These are phyloP conservation scores for Dothideomycetes sp. DNA, from an alignment of 2,329 filamentous ascomycete genomes.

Conservation along the genomic window DNA sequence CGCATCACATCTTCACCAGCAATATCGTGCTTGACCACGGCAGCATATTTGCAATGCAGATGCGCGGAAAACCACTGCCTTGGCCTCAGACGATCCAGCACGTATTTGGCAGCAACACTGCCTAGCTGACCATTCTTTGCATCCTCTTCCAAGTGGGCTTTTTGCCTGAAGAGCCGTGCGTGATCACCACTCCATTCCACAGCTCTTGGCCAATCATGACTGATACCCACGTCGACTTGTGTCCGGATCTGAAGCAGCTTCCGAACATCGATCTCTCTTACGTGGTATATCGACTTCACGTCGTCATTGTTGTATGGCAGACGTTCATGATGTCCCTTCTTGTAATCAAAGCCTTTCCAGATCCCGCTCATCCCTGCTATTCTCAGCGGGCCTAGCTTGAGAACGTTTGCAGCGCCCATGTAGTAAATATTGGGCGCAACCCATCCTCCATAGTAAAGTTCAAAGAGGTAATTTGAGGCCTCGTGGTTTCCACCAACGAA, in stretches of 20 bases:
- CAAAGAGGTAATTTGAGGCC: slow-evolving; percentile 78
- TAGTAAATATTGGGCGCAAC: slow-evolving; percentile 96
- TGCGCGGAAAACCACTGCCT: slow-evolving; percentile 85
- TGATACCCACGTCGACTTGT: slow-evolving; percentile 82
- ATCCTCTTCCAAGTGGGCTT: slow-evolving; percentile 65
- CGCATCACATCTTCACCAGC: slow-evolving; percentile 1
- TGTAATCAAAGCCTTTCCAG: slow-evolving; percentile 86
- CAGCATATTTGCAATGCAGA: slow-evolving; percentile 78
- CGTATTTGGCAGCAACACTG: slow-evolving; percentile 64
- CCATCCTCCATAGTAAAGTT: slow-evolving; percentile 95
- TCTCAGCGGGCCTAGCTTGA: slow-evolving; percentile 71
- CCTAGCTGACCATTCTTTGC: slow-evolving; percentile 66
- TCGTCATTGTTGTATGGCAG: slow-evolving; percentile 73
- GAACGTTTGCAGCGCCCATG: slow-evolving; percentile 80
- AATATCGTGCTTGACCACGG: slow-evolving; percentile 40
- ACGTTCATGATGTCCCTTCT: slow-evolving; percentile 71
- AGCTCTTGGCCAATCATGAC: slow-evolving; percentile 87
- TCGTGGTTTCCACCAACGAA: slow-evolving; percentile 96
- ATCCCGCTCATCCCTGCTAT: slow-evolving; percentile 90
- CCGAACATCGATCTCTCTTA: slow-evolving; percentile 79
- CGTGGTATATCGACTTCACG: slow-evolving; percentile 74
- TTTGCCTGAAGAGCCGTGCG: slow-evolving; percentile 56
- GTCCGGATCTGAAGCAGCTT: slow-evolving; percentile 77
- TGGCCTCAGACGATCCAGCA: slow-evolving; percentile 73
- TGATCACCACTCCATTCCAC: slow-evolving; percentile 71